Percentiles rank a stretch among this genome's conserved stretches.
Conservation (phyloP, 2,329 filamentous ascomycete genomes). For the Endoconidiophora laricicola region DNA sequence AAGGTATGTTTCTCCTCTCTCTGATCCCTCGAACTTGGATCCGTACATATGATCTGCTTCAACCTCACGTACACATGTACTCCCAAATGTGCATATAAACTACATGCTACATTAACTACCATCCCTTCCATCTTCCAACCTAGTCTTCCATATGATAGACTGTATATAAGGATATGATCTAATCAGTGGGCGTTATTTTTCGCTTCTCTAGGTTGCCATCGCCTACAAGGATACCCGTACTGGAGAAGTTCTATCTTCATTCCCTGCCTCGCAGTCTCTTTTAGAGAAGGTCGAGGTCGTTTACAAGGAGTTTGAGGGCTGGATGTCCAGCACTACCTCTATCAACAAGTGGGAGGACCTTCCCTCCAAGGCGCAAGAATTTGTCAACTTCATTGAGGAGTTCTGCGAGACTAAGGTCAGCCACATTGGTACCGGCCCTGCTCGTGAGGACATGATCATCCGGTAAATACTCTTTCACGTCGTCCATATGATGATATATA, state of each 20-base stretch:
- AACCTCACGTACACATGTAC: background rate
- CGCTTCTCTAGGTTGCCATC: constrained; percentile 34
- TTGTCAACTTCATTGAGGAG: constrained; percentile 51
- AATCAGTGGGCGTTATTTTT: background rate
- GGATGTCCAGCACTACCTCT: constrained; percentile 47
- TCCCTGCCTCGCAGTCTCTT: constrained; percentile 44
- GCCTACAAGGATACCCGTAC: constrained; percentile 40
- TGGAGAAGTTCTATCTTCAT: constrained; percentile 36
- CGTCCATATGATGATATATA: background rate
- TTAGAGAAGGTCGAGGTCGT: constrained; percentile 44
- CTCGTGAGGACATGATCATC: constrained; percentile 45
- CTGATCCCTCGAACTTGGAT: background rate
- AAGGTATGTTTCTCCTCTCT: constrained; percentile 25
- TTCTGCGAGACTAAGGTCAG: constrained; percentile 40
- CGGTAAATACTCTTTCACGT: constrained; percentile 14
- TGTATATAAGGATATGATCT: background rate
- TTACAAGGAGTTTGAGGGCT: constrained; percentile 53
- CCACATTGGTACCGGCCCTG: constrained; percentile 51
- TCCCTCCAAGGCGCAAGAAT: constrained; percentile 45
- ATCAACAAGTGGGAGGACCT: constrained; percentile 44
- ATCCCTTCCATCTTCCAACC: too few relatives aligned
- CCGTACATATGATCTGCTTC: background rate
- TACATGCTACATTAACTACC: too few relatives aligned
- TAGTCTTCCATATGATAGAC: too few relatives aligned
- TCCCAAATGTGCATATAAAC: background rate